Percentiles rank a stretch among this genome's conserved stretches.
These are phyloP conservation scores for Spizellomyces sp. DNA, from an alignment of 192 early-diverging fungal species.

Conservation along the genomic window DNA sequence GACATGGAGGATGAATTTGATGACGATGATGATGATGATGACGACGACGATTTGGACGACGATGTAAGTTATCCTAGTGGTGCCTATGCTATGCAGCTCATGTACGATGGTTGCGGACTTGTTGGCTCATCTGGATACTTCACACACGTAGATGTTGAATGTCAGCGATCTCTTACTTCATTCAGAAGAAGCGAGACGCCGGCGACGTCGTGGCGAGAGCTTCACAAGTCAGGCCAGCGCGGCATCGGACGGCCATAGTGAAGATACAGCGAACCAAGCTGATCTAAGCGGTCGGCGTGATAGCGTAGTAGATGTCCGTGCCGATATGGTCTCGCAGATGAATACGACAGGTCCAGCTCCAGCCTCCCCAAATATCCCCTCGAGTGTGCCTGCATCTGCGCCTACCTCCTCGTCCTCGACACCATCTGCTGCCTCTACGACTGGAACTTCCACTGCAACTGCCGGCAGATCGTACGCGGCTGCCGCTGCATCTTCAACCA, in stretches of 20 bases:
- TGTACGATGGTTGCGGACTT: conserved; percentile 15
- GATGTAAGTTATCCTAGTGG: conserved; percentile 25
- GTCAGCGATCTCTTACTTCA: conserved; percentile 41
- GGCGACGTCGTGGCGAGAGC: conserved; percentile 5
- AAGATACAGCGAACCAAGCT: background rate
- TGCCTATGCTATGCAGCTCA: background rate
- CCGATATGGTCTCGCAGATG: background rate
- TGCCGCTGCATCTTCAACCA: conserved; percentile 15
- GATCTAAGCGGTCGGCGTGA: conserved; percentile 18
- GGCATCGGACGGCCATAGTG: background rate
- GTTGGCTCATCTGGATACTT: background rate
- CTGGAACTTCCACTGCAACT: background rate
- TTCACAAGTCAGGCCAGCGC: conserved; percentile 1
- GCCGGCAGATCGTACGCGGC: conserved; percentile 10
- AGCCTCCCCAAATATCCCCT: background rate
- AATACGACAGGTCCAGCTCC: background rate
- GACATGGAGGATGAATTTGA: conserved; percentile 37
- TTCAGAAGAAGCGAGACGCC: conserved; percentile 36
- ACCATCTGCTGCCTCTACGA: conserved; percentile 5
- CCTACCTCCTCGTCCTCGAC: conserved; percentile 26
- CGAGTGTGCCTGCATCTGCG: conserved; percentile 1
- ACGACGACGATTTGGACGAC: conserved; percentile 43
- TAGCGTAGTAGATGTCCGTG: conserved; percentile 36
- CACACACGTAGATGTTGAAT: conserved; percentile 23
- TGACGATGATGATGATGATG: conserved; percentile 23